phyloP scores from a whole-genome alignment of 2,329 filamentous ascomycete genomes.

The Scleromitrula shiraiana region DNA sequence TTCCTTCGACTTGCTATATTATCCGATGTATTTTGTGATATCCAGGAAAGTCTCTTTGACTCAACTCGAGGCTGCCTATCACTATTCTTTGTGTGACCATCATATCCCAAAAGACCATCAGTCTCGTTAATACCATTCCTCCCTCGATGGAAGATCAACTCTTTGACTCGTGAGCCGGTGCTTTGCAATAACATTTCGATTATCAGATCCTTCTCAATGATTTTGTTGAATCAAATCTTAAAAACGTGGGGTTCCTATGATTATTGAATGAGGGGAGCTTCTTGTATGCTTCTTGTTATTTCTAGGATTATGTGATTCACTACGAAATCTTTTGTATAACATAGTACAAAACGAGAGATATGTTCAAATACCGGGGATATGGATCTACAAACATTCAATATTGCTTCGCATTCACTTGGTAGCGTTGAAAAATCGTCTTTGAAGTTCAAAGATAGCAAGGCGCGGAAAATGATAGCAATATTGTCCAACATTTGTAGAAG shows the following conservation, averaged over 20 bases:
- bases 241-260: too few relatives aligned
- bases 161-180: neutral
- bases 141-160: neutral
- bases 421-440: neutral
- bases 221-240: neutral
- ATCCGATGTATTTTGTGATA: neutral
- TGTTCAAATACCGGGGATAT: neutral
- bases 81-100: conserved; percentile 5
- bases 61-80: conserved; percentile 3
- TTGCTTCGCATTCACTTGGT: neutral
- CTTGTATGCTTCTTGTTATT: too few relatives aligned
- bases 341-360: neutral
- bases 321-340: neutral
- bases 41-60: neutral
- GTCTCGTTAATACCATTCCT: neutral
- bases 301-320: neutral
- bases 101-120: conserved; percentile 2
- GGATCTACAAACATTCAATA: neutral
- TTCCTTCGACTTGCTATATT: neutral
- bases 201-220: neutral
- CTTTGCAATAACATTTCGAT: neutral
- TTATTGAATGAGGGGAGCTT: too few relatives aligned
- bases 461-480: neutral
- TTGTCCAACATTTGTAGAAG: neutral
- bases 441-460: neutral